These are phyloP conservation scores for Apiospora sp. DNA, from an alignment of 2,329 filamentous ascomycete genomes.

Conservation along the genomic window DNA sequence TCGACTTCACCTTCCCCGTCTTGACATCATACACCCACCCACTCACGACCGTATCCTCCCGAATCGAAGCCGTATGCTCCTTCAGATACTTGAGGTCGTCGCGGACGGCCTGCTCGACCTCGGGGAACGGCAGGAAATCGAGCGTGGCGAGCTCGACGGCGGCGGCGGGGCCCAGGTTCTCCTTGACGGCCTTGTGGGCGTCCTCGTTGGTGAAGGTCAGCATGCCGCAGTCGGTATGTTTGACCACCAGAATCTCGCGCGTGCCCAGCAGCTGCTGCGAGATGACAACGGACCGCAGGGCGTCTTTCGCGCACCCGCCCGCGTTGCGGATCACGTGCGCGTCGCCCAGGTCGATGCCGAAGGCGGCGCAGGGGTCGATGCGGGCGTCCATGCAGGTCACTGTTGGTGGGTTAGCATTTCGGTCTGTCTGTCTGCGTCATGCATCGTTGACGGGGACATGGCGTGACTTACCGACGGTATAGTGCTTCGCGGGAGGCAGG, in stretches of 20 bases:
- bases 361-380: slow-evolving; percentile 71
- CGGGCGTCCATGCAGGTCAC: slow-evolving; percentile 87
- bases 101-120: slow-evolving; percentile 69
- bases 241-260: slow-evolving; percentile 75
- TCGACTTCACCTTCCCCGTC: slow-evolving; percentile 64
- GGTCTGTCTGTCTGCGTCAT: slow-evolving; percentile 28
- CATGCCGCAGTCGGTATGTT: slow-evolving; percentile 80
- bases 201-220: slow-evolving; percentile 70
- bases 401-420: slow-evolving; percentile 32
- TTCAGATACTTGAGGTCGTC: slow-evolving; percentile 72
- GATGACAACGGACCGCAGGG: slow-evolving; percentile 77
- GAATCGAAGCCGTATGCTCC: slow-evolving; percentile 56
- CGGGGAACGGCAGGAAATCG: slow-evolving; percentile 72
- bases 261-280: slow-evolving; percentile 83
- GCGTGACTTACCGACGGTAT: slow-evolving; percentile 63
- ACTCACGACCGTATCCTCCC: slow-evolving; percentile 35
- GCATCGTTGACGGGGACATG: slow-evolving; percentile 26
- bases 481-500: slow-evolving; percentile 74
- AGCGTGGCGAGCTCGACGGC: slow-evolving; percentile 53
- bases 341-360: slow-evolving; percentile 76
- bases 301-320: slow-evolving; percentile 71
- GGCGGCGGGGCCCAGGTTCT: slow-evolving; percentile 64
- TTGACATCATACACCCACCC: slow-evolving; percentile 75
- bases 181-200: slow-evolving; percentile 61
- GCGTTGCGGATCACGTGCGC: slow-evolving; percentile 83